Evolutionary conservation across 441 rosid species (phyloP), one percentile per base, ranked within the genome.

Genomic region (Macaranga tanarius): DNA sequence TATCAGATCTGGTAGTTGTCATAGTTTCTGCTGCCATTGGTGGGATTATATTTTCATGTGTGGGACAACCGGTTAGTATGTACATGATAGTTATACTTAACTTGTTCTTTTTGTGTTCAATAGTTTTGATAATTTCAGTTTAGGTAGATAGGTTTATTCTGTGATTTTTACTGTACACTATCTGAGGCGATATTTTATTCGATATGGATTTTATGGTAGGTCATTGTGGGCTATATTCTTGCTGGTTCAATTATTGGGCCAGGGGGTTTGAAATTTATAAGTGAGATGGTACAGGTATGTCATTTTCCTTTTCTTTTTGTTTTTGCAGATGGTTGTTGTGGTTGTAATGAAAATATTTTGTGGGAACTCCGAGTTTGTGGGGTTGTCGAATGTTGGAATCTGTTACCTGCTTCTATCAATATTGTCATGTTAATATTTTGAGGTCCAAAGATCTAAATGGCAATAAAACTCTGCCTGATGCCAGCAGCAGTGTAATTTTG

Each of bases 1-100:
- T 95, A 74, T 95, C 98, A 70, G 98, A 95, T 86, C 80, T 95
- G 84, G 99, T 91, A 80, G 95, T 93, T 54, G 85, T 88, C 86
- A 93, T 93, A 68, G 98, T 95, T 88, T 95, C 93, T 85, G 99
- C 97, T 73, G 97, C 99, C 15, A 86, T 93, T 74, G 99, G 97
- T 72, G 99, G 99, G 78, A 95, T 95, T 66, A 38, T 91, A 75
- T 93, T 91, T 83, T 93, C 99, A 25, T 91, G 97, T 74, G 82
- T 95, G 80, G 99, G 99, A 70, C 98, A 95, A 81, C 98, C 99
- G 83, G 98, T 95, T 73, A 82, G 98, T 73, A 79, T 79, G 42
- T 31, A 47, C 58, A 48, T 51, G 25, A 48, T 78, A 40, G 61
- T 48, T 71, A 20, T 62, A 56, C 69, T 74, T 50, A 56, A 65